Evolutionary conservation across 1,139 yeast species (phyloP), one percentile per base, ranked within the genome.

Genomic region (Waltiozyma solani): DNA sequence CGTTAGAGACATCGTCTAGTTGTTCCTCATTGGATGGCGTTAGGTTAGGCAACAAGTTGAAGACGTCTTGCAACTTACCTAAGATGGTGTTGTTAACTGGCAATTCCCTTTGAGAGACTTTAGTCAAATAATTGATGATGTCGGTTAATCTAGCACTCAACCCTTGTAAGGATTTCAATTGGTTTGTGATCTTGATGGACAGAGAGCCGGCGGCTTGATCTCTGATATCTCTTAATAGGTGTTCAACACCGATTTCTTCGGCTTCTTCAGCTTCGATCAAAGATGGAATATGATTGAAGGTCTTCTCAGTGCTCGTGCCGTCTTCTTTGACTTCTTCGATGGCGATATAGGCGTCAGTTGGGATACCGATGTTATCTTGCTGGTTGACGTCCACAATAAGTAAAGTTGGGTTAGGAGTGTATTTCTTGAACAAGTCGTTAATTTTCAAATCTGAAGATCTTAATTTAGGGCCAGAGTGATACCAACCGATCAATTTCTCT

Each of bases 221-320:
- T 53, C 96, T 77, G 31, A 87, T 86, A 55, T 93, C 98, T 54
- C 97, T 78, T 47, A 93, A 66, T 45, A 93, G 65, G 57, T 93
- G 99, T 59, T 93, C 99, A 10, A 93, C 99, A 46, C 98, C 98
- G 51, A 93, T 93, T 62, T 93, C 99, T 63, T 93, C 98, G 3
- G 98, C 98, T 59, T 93, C 98, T 59, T 93, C 98, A 4, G 99
- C 99, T 57, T 86, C 94, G 47, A 93, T 87, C 25, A 77, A 70
- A 13, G 96, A 84, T 13, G 97, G 95, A 31, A 89, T 80, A 61
- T 93, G 98, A 32, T 86, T 77, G 65, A 91, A 91, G 1, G 97
- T 89, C 62, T 80, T 80, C 56, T 87, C 95, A 4, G 95, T 85
- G 4, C 91, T 78, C 2, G 95, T 76, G n/a, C 98, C 98, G 60